Percentiles rank a stretch among this genome's conserved stretches.
These are phyloP conservation scores for Onygena corvina DNA, from an alignment of 2,329 filamentous ascomycete species.

Conservation along the genomic window DNA sequence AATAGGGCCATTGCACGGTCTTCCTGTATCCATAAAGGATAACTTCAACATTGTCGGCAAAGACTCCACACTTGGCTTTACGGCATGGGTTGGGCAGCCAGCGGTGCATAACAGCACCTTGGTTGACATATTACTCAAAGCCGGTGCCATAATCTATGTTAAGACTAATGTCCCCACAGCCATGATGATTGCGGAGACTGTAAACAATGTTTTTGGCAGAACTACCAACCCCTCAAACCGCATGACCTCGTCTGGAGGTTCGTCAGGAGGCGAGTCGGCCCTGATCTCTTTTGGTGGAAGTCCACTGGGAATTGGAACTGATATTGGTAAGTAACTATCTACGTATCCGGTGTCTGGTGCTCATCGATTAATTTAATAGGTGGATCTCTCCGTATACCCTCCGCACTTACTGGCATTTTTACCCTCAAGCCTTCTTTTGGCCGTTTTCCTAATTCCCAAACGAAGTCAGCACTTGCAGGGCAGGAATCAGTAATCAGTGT, in stretches of 20 bases:
- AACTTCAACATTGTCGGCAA: slow-evolving; percentile 26
- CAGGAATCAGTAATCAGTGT: slow-evolving; percentile 32
- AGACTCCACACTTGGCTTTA: slow-evolving; percentile 16
- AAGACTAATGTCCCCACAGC: slow-evolving; percentile 32
- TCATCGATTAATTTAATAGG: slow-evolving; percentile 18
- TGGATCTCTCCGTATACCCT: slow-evolving; percentile 31
- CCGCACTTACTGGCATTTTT: slow-evolving; percentile 42
- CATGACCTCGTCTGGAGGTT: slow-evolving; percentile 25
- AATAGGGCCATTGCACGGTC: slow-evolving; percentile 20
- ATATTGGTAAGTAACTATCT: slow-evolving; percentile 25
- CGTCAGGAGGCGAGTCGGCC: slow-evolving; percentile 30
- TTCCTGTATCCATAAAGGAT: slow-evolving; percentile 25
- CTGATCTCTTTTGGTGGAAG: slow-evolving; percentile 29
- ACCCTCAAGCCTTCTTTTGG: slow-evolving; percentile 45
- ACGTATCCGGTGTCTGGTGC: not conserved
- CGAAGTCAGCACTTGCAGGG: slow-evolving; percentile 35
- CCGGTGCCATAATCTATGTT: slow-evolving; percentile 38
- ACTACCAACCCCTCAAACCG: slow-evolving; percentile 29
- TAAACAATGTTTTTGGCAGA: slow-evolving; percentile 34
- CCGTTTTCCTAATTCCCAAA: slow-evolving; percentile 45
- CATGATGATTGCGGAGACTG: slow-evolving; percentile 37
- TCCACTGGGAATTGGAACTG: slow-evolving; percentile 28
- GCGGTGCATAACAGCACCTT: slow-evolving; percentile 45
- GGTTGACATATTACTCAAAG: slow-evolving; percentile 44
- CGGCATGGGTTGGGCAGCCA: slow-evolving; percentile 22